phyloP scores from a whole-genome alignment of 2,329 filamentous ascomycete species.

The Laburnicola sp. region DNA sequence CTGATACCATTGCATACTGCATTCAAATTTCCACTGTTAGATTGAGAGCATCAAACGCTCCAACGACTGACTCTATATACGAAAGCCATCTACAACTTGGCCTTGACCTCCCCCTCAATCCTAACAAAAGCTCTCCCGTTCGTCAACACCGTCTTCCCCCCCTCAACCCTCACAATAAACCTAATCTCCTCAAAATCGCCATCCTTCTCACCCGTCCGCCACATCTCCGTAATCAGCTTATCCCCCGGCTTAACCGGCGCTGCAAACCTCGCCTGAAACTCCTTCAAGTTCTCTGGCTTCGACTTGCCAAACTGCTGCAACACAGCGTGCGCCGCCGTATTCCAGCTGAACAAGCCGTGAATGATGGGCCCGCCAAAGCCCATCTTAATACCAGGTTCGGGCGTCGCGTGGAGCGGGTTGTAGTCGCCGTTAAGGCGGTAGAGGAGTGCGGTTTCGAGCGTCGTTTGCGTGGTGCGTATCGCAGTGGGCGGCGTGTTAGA shows the following conservation, averaged over 20 bases:
- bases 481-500: slow-evolving; percentile 71
- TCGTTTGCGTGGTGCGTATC: slow-evolving; percentile 71
- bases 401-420: slow-evolving; percentile 87
- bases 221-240: slow-evolving; percentile 78
- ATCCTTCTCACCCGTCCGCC: slow-evolving; percentile 71
- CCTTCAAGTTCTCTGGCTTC: slow-evolving; percentile 78
- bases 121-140: slow-evolving; percentile 83
- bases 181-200: slow-evolving; percentile 78
- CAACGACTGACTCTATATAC: too few relatives aligned
- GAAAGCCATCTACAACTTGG: slow-evolving; percentile 38
- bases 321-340: slow-evolving; percentile 73
- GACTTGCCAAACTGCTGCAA: slow-evolving; percentile 73
- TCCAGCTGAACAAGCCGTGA: slow-evolving; percentile 88
- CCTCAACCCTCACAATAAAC: slow-evolving; percentile 76
- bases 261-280: slow-evolving; percentile 88
- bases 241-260: slow-evolving; percentile 82
- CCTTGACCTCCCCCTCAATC: slow-evolving; percentile 54
- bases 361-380: slow-evolving; percentile 88
- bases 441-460: slow-evolving; percentile 64
- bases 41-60: background rate
- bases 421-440: slow-evolving; percentile 85
- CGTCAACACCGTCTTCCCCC: slow-evolving; percentile 81
- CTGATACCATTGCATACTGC: too few relatives aligned
- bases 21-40: background rate
- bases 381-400: slow-evolving; percentile 84